These are phyloP conservation scores for Lentinula boryana DNA, from an alignment of 768 basidiomycete genomes.

Conservation along the genomic window DNA sequence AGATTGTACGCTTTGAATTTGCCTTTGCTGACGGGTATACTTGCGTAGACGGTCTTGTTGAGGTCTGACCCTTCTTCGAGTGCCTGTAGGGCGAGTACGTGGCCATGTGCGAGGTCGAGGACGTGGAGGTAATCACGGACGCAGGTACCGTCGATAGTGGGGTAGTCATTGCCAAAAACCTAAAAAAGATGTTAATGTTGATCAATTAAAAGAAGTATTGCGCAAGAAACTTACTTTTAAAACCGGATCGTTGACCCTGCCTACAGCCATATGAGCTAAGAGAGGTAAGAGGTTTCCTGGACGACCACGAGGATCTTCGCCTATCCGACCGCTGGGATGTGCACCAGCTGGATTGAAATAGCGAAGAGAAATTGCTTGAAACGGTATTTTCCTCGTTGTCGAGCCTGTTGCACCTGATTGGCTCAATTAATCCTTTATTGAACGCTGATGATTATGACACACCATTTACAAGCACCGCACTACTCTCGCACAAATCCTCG, in stretches of 20 bases:
- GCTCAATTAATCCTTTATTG: too few relatives aligned
- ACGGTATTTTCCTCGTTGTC: slow-evolving; percentile 64
- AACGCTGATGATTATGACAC: slow-evolving; percentile 19
- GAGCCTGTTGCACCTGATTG: slow-evolving; percentile 36
- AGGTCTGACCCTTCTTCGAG: slow-evolving; percentile 49
- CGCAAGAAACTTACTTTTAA: slow-evolving; percentile 22
- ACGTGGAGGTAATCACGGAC: slow-evolving; percentile 95
- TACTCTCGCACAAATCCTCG: slow-evolving; percentile 63
- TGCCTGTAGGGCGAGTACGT: slow-evolving; percentile 86
- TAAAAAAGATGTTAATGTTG: slow-evolving; percentile 38
- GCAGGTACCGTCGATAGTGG: slow-evolving; percentile 94
- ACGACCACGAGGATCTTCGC: slow-evolving; percentile 93
- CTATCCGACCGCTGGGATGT: slow-evolving; percentile 90
- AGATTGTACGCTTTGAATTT: slow-evolving; percentile 95
- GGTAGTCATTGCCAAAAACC: slow-evolving; percentile 97
- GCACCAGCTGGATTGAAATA: slow-evolving; percentile 99
- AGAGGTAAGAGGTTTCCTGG: slow-evolving; percentile 94
- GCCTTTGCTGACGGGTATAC: slow-evolving; percentile 37
- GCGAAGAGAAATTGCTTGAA: slow-evolving; percentile 82
- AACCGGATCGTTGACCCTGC: slow-evolving; percentile 62
- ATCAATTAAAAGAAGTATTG: background rate
- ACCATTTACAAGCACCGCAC: slow-evolving; percentile 34
- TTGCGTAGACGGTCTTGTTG: slow-evolving; percentile 42
- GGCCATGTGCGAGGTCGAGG: slow-evolving; percentile 91
- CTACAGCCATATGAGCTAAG: slow-evolving; percentile 91